A percentile compares a stretch with the other conserved stretches of the same genome.
These are phyloP conservation scores for Saccharomyces hybrid DNA, from an alignment of 1,139 yeast genomes.

Conservation along the genomic window DNA sequence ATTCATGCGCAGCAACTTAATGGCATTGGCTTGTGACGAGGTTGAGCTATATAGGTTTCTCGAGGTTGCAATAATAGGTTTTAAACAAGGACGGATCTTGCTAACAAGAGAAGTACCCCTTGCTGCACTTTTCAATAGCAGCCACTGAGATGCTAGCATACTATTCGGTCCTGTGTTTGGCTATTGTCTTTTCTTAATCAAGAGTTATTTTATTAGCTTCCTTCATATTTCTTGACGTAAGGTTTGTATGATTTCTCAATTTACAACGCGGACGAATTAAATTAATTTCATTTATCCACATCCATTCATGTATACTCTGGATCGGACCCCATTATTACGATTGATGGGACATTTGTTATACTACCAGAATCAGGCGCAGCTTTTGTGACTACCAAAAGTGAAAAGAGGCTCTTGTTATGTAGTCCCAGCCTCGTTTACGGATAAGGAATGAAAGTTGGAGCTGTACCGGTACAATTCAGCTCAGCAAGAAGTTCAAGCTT, in stretches of 20 bases:
- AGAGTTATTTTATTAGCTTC: not conserved
- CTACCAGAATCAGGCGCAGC: not conserved
- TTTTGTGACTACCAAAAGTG: not conserved
- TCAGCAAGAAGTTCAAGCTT: not conserved
- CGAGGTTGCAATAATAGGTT: not conserved
- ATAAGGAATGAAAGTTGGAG: not conserved
- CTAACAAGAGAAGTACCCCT: not conserved
- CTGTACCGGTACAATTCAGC: no score
- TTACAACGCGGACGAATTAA: constrained; percentile 1
- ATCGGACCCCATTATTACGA: not conserved
- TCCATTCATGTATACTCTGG: not conserved
- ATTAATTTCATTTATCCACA: not conserved
- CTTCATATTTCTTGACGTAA: not conserved
- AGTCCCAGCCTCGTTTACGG: not conserved
- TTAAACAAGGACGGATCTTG: not conserved
- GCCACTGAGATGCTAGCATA: not conserved
- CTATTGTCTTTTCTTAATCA: not conserved
- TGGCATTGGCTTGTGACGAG: not conserved
- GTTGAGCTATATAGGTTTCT: not conserved
- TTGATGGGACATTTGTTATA: not conserved
- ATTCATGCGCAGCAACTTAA: not conserved
- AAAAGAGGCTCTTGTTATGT: not conserved
- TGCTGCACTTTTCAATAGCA: not conserved
- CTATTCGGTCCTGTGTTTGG: not conserved
- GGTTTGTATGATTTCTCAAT: not conserved